Percentiles rank a stretch among this genome's conserved stretches.
phyloP scores from a whole-genome alignment of 2,329 filamentous ascomycete genomes.

The Fusarium albosuccineum region DNA sequence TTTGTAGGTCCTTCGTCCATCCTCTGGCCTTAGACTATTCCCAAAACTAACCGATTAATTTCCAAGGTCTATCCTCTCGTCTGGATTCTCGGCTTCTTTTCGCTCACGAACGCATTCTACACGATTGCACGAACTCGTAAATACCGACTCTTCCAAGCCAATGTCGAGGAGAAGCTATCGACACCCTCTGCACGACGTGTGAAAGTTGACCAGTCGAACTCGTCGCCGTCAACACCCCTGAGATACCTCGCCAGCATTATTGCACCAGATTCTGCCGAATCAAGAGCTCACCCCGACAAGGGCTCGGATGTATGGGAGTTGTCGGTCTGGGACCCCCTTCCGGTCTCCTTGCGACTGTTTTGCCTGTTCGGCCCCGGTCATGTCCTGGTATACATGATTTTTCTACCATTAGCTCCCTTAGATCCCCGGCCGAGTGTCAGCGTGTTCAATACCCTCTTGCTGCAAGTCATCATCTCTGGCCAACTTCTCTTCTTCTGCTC shows the following conservation, averaged over 20 bases:
- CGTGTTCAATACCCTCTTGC: constrained; percentile 83
- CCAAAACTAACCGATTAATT: constrained; percentile 25
- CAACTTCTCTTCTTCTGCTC: constrained; percentile 82
- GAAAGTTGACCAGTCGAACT: constrained; percentile 78
- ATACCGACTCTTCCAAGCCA: constrained; percentile 91
- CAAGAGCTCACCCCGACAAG: constrained; percentile 85
- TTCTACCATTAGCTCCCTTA: constrained; percentile 80
- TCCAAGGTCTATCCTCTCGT: constrained; percentile 76
- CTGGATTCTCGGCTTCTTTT: constrained; percentile 75
- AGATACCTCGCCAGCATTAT: constrained; percentile 79
- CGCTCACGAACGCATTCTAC: constrained; percentile 82
- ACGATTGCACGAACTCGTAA: constrained; percentile 84
- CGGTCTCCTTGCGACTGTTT: constrained; percentile 84
- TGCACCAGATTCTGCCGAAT: constrained; percentile 78
- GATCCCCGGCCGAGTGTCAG: constrained; percentile 89
- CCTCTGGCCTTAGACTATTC: not conserved
- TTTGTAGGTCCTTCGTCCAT: constrained; percentile 59
- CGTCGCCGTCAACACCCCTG: constrained; percentile 81
- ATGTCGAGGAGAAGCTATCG: constrained; percentile 79
- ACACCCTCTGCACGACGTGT: constrained; percentile 93
- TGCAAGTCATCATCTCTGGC: constrained; percentile 79
- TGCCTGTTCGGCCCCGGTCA: constrained; percentile 95
- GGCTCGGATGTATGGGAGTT: constrained; percentile 94
- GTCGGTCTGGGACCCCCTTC: constrained; percentile 91
- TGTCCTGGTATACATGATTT: constrained; percentile 89